These are phyloP conservation scores for Desmodesmus armatus DNA, from an alignment of 139 green algal genomes.

Conservation along the genomic window DNA sequence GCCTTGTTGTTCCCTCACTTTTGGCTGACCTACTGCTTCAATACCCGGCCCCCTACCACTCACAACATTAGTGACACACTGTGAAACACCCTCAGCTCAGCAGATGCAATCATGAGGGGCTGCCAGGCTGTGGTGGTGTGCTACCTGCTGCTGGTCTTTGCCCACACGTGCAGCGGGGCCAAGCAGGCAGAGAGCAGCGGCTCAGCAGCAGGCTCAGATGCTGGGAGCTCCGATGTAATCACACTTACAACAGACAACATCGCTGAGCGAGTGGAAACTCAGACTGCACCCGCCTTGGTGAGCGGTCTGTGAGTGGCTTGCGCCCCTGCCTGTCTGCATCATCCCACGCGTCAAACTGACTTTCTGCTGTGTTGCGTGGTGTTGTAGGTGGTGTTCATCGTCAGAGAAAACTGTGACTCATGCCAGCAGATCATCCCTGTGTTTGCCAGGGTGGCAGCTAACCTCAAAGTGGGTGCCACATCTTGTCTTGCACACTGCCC, in stretches of 20 bases:
- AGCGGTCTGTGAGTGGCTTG: neutral
- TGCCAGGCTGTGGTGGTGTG: slow-evolving; percentile 10
- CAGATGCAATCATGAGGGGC: neutral
- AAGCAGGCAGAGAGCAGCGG: neutral
- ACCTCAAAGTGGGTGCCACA: slow-evolving; percentile 41
- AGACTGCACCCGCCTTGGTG: slow-evolving; percentile 12
- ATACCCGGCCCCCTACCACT: too few species aligned
- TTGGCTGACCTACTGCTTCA: too few species aligned
- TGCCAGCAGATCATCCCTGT: neutral
- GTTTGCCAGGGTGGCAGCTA: slow-evolving; percentile 14
- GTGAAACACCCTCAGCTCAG: too few species aligned
- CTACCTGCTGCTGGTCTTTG: neutral
- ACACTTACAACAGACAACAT: slow-evolving; percentile 8
- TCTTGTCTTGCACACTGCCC: too few species aligned
- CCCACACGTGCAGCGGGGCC: neutral
- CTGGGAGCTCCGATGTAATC: neutral
- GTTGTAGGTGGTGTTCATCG: slow-evolving; percentile 23
- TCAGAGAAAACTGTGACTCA: slow-evolving; percentile 1
- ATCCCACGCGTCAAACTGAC: neutral
- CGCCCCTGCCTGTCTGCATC: neutral
- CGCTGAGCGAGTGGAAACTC: neutral
- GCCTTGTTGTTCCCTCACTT: too few species aligned
- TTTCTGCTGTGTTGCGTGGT: too few species aligned
- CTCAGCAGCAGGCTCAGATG: neutral
- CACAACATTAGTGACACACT: too few species aligned